phyloP scores from a whole-genome alignment of 2,329 filamentous ascomycete genomes.

The Samsoniella hepiali region DNA sequence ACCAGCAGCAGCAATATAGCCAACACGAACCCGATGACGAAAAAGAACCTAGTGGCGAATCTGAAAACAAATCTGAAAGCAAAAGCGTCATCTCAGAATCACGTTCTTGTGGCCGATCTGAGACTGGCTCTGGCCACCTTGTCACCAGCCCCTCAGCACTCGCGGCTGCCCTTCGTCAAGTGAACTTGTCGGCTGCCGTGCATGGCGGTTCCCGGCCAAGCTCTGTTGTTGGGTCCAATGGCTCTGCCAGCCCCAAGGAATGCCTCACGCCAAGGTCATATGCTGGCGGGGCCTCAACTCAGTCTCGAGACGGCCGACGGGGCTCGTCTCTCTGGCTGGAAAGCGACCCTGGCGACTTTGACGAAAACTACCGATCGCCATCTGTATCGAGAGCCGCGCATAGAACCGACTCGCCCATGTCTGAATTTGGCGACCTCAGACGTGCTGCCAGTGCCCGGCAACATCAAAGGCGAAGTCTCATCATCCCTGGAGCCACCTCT shows the following conservation, averaged over 20 bases:
- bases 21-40: not conserved
- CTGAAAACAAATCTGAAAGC: conserved; percentile 28
- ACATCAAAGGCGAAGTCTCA: conserved; percentile 80
- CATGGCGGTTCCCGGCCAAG: conserved; percentile 45
- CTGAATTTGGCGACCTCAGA: conserved; percentile 74
- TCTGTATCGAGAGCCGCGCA: conserved; percentile 66
- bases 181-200: conserved; percentile 31
- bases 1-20: conserved; percentile 19
- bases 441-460: conserved; percentile 76
- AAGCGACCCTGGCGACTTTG: conserved; percentile 80
- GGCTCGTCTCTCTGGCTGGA: conserved; percentile 72
- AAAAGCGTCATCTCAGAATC: conserved; percentile 16
- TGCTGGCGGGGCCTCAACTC: conserved; percentile 55
- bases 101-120: conserved; percentile 21
- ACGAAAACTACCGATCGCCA: conserved; percentile 80
- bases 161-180: conserved; percentile 49
- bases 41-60: conserved; percentile 32
- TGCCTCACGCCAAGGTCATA: conserved; percentile 89
- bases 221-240: conserved; percentile 64
- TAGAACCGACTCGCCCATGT: conserved; percentile 85
- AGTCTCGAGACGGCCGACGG: conserved; percentile 64
- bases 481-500: conserved; percentile 74
- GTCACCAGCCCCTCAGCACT: conserved; percentile 48
- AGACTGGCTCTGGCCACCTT: conserved; percentile 45
- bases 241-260: conserved; percentile 86